A percentile compares a stretch with the other conserved stretches of the same genome.
Evolutionary conservation across 164 flowering plant species (phyloP).

Genomic region (Macadamia integrifolia): DNA sequence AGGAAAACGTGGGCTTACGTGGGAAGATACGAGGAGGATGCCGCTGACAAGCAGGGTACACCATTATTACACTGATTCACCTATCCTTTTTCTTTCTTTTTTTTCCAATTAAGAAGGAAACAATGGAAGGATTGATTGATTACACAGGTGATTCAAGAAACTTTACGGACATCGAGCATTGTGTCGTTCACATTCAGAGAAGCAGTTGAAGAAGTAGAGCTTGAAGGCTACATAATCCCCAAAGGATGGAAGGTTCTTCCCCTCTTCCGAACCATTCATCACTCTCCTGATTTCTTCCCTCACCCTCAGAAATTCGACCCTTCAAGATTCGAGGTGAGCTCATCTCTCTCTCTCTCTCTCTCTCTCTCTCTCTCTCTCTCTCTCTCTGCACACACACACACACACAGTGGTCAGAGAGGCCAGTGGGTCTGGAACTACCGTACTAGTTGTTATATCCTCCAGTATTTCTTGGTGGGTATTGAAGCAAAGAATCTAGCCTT

Average conservation of each 20-base stretch:
- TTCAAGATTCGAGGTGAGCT: slow-evolving; percentile 78
- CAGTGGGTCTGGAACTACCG: neutral
- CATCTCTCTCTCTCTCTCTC: slow-evolving; percentile 9
- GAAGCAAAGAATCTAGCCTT: too few species aligned
- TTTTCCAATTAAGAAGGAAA: too few species aligned
- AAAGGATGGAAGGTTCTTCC: slow-evolving; percentile 34
- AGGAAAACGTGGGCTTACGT: slow-evolving; percentile 50
- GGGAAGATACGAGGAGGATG: slow-evolving; percentile 81
- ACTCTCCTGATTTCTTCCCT: slow-evolving; percentile 63
- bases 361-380: slow-evolving; percentile 10
- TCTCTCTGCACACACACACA: neutral
- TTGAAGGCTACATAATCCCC: slow-evolving; percentile 41
- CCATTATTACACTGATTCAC: too few species aligned
- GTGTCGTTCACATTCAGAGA: slow-evolving; percentile 88
- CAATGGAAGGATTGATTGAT: too few species aligned
- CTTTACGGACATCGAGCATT: slow-evolving; percentile 67
- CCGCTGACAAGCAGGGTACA: slow-evolving; percentile 64
- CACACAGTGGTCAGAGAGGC: neutral
- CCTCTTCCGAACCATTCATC: slow-evolving; percentile 86
- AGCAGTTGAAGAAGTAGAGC: slow-evolving; percentile 80
- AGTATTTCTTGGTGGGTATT: too few species aligned
- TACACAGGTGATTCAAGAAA: slow-evolving; percentile 26
- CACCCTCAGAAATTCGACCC: slow-evolving; percentile 86
- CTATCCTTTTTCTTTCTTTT: too few species aligned
- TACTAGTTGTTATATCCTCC: neutral